Percentiles rank a stretch among this genome's conserved stretches.
Evolutionary conservation across 2,329 filamentous ascomycete genomes (phyloP).

Genomic region (Aspergillus sp.): DNA sequence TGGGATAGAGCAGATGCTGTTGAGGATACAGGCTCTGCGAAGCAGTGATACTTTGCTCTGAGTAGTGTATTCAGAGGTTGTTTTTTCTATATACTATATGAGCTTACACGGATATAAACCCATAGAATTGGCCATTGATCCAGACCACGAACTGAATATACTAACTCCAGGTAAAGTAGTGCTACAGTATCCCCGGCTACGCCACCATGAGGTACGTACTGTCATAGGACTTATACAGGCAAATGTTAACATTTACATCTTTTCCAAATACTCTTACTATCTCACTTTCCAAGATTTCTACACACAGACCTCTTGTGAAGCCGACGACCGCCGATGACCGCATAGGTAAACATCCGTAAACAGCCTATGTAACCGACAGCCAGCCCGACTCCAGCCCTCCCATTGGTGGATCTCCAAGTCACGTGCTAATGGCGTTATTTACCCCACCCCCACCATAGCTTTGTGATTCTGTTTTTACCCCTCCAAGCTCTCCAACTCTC

Average conservation of each 20-base stretch:
- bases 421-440: slow-evolving; percentile 1
- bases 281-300: no score
- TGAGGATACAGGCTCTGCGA: slow-evolving; percentile 62
- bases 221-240: no score
- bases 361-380: background rate
- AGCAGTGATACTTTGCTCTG: slow-evolving; percentile 5
- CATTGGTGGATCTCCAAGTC: background rate
- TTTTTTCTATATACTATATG: background rate
- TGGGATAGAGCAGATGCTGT: slow-evolving; percentile 73
- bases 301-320: no score
- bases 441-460: slow-evolving; percentile 6
- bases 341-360: no score
- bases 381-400: background rate
- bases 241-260: no score
- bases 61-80: background rate
- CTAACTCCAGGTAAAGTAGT: no score
- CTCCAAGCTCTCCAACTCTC: slow-evolving; percentile 1
- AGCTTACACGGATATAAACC: background rate
- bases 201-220: no score
- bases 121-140: no score
- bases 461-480: background rate
- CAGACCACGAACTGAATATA: no score
- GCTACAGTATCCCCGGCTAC: no score
- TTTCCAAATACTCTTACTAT: no score
- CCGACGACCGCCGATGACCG: no score